A percentile compares a stretch with the other conserved stretches of the same genome.
Evolutionary conservation across 202 grass and related monocot species (phyloP).

Genomic region (Setaria italica): DNA sequence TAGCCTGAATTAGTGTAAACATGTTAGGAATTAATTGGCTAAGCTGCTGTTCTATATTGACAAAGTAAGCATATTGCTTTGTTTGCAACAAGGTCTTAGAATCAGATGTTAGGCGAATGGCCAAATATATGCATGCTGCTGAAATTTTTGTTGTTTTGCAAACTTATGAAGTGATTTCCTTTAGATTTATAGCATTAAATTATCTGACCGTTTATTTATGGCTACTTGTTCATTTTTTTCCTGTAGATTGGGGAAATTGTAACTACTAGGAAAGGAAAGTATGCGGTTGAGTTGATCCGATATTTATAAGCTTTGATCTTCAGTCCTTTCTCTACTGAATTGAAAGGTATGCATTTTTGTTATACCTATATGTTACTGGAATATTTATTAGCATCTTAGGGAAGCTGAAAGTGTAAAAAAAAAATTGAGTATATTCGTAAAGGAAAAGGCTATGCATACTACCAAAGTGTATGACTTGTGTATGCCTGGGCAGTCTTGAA

Average conservation of each 20-base stretch:
- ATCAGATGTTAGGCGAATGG: constrained; percentile 27
- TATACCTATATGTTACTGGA: constrained; percentile 13
- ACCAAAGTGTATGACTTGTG: not conserved
- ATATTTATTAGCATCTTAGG: not conserved
- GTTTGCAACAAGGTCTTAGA: constrained; percentile 14
- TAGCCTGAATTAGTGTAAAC: not conserved
- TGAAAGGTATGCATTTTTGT: constrained; percentile 43
- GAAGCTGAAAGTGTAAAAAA: not conserved
- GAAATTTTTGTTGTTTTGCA: constrained; percentile 28
- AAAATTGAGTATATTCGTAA: constrained; percentile 21
- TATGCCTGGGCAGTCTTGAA: not conserved
- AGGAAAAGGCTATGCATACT: not conserved
- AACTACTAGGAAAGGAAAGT: constrained; percentile 89
- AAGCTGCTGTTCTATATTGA: not conserved
- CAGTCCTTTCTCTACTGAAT: constrained; percentile 8
- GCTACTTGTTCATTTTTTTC: constrained; percentile 29
- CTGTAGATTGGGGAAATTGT: constrained; percentile 87
- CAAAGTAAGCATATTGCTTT: constrained; percentile 31
- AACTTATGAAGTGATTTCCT: not conserved
- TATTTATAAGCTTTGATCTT: constrained; percentile 66
- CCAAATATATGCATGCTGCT: not conserved
- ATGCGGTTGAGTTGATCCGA: constrained; percentile 76
- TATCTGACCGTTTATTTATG: constrained; percentile 32
- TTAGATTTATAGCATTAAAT: not conserved
- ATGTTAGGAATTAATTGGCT: not conserved